phyloP scores from a whole-genome alignment of 2,329 filamentous ascomycete genomes.

The Talaromyces atroroseus region DNA sequence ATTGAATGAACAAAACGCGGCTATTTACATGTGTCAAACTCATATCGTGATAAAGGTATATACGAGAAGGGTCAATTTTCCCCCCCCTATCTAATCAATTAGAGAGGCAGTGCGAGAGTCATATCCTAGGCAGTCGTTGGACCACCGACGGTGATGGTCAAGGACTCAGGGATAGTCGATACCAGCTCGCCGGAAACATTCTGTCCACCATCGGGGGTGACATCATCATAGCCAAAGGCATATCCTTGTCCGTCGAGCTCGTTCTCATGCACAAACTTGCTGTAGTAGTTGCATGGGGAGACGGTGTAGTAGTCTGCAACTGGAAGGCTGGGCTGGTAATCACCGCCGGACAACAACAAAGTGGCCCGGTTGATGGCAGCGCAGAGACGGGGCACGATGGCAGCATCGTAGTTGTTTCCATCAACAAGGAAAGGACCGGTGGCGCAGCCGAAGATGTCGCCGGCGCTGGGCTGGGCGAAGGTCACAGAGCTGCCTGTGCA shows the following conservation, averaged over 20 bases:
- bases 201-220: conserved; percentile 50
- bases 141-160: conserved; percentile 48
- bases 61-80: neutral
- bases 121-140: conserved; percentile 4
- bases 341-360: conserved; percentile 44
- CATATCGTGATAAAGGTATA: neutral
- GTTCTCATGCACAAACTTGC: conserved; percentile 51
- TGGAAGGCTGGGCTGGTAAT: conserved; percentile 40
- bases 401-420: conserved; percentile 40
- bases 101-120: neutral
- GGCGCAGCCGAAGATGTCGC: conserved; percentile 51
- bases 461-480: conserved; percentile 40
- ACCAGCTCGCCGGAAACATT: conserved; percentile 52
- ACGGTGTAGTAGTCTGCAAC: conserved; percentile 40
- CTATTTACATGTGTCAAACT: neutral
- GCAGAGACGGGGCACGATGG: conserved; percentile 46
- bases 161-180: conserved; percentile 42
- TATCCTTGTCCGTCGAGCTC: conserved; percentile 59
- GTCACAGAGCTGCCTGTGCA: conserved; percentile 42
- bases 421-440: conserved; percentile 40
- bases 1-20: neutral
- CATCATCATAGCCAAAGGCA: conserved; percentile 64
- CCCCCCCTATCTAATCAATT: neutral
- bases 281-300: conserved; percentile 43
- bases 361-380: conserved; percentile 47